A percentile compares a stretch with the other conserved stretches of the same genome.
These are phyloP conservation scores for Limnomonas spitsbergensis DNA, from an alignment of 139 green algal species.

Conservation along the genomic window DNA sequence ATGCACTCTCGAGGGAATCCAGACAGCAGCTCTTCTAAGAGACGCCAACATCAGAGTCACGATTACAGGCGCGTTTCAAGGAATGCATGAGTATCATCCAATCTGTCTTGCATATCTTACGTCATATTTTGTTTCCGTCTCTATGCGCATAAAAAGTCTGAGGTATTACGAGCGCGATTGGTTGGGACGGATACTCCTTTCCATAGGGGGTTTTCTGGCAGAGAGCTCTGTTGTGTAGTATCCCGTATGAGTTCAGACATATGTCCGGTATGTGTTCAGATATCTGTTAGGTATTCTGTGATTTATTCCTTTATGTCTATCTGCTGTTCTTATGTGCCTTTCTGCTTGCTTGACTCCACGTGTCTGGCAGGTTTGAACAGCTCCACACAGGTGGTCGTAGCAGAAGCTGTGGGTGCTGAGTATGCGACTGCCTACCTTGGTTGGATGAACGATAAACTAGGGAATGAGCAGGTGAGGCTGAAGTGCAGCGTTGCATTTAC, in stretches of 20 bases:
- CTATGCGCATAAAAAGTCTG: too few relatives aligned
- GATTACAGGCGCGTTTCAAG: slow-evolving; percentile 50
- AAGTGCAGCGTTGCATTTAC: background rate
- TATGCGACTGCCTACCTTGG: slow-evolving; percentile 64
- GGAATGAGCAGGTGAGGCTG: slow-evolving; percentile 23
- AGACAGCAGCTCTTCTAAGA: slow-evolving; percentile 56
- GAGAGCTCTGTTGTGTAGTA: too few relatives aligned
- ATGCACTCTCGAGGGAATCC: slow-evolving; percentile 60
- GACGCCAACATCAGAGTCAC: slow-evolving; percentile 55
- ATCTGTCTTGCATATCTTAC: background rate
- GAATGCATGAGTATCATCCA: background rate
- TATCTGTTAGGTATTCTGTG: too few relatives aligned
- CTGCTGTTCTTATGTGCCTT: too few relatives aligned
- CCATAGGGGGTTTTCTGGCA: too few relatives aligned
- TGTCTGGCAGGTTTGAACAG: slow-evolving; percentile 54
- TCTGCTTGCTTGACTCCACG: too few relatives aligned
- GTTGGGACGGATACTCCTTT: too few relatives aligned
- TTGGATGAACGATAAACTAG: slow-evolving; percentile 63
- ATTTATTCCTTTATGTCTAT: too few relatives aligned
- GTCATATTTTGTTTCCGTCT: background rate
- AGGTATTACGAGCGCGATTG: too few relatives aligned
- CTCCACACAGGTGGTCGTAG: slow-evolving; percentile 54
- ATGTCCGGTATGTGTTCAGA: too few relatives aligned
- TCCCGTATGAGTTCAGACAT: too few relatives aligned
- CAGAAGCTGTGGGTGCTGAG: slow-evolving; percentile 62